Percentiles rank a stretch among this genome's conserved stretches.
Conservation (phyloP, 306 rosid genomes). For the Acmispon strigosus region DNA sequence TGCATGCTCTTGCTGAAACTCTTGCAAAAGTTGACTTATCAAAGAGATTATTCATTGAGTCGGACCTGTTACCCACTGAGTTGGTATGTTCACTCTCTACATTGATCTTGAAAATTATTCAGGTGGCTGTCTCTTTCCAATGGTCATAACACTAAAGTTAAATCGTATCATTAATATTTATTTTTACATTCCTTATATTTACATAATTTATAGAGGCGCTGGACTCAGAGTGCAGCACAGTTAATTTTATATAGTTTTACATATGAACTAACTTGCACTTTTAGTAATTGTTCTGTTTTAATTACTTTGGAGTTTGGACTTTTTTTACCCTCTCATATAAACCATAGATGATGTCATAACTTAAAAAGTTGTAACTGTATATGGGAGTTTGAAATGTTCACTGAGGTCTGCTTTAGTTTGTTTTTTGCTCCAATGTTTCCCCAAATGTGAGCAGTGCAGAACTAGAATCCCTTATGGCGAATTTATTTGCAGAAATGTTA, state of each 20-base stretch:
- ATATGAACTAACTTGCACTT: neutral
- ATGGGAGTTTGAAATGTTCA: neutral
- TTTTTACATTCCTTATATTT: neutral
- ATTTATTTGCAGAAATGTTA: neutral
- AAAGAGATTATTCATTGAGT: conserved; percentile 73
- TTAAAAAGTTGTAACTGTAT: neutral
- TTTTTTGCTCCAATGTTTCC: neutral
- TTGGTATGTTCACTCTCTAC: conserved; percentile 51
- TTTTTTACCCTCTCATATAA: neutral
- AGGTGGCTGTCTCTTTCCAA: neutral
- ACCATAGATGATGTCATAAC: neutral
- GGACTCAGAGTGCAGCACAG: neutral
- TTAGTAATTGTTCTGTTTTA: neutral
- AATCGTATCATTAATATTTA: neutral
- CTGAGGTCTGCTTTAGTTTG: neutral
- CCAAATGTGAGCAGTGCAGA: neutral
- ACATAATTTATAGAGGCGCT: neutral
- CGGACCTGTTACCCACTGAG: conserved; percentile 58
- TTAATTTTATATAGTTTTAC: neutral
- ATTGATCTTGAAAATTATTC: conserved; percentile 1
- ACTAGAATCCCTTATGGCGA: neutral
- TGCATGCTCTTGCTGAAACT: conserved; percentile 63
- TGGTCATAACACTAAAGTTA: neutral
- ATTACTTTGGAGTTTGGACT: neutral
- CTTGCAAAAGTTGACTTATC: conserved; percentile 57